Conservation (phyloP, 139 green algal species). For the Chlamydomonas sp. region DNA sequence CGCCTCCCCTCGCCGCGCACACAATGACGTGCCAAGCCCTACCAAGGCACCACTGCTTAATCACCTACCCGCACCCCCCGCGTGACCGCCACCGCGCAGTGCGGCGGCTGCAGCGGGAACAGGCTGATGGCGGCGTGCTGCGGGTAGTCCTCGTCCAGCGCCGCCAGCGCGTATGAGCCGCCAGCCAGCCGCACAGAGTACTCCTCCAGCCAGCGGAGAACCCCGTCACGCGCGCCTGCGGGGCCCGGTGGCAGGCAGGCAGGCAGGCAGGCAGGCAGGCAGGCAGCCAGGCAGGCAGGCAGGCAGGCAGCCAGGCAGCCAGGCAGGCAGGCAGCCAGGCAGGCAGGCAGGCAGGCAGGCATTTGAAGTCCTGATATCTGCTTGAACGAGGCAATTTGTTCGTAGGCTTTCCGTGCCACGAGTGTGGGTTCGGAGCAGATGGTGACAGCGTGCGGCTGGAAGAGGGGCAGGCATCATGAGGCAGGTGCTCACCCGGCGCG, state of each 20-base stretch:
- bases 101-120: constrained; percentile 55
- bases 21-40: not conserved
- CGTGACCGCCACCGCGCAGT: constrained; percentile 55
- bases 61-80: constrained; percentile 52
- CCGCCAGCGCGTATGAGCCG: constrained; percentile 46
- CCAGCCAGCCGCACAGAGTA: constrained; percentile 55
- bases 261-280: too few relatives aligned
- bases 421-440: too few relatives aligned
- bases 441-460: too few relatives aligned
- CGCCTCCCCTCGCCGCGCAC: too few relatives aligned
- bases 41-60: not conserved
- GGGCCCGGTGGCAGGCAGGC: not conserved
- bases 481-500: not conserved
- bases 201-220: constrained; percentile 76
- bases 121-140: constrained; percentile 57
- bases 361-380: too few relatives aligned
- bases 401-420: too few relatives aligned
- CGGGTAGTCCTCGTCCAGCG: constrained; percentile 14
- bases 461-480: too few relatives aligned
- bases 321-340: too few relatives aligned
- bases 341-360: too few relatives aligned
- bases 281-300: too few relatives aligned
- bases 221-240: constrained; percentile 42
- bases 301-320: too few relatives aligned
- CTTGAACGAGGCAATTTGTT: too few relatives aligned